Evolutionary conservation across 2,329 filamentous ascomycete species (phyloP).

Genomic region (Fusarium guadeloupense): DNA sequence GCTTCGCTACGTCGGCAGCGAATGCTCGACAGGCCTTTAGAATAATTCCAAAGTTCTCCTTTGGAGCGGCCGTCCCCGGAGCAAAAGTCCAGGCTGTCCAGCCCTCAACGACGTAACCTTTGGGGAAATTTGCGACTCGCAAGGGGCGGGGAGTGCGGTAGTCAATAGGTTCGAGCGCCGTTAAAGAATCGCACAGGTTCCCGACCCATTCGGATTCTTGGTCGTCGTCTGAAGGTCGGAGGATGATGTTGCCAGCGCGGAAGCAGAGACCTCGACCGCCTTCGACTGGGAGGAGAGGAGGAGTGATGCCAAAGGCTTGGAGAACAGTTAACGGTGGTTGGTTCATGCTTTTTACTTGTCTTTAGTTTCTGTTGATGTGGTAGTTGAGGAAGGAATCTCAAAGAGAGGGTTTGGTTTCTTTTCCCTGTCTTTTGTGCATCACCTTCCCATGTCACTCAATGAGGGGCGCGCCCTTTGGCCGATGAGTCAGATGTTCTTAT

Average conservation of each 20-base stretch:
- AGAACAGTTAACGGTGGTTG: neutral
- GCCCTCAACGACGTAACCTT: neutral
- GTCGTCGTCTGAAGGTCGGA: constrained; percentile 8
- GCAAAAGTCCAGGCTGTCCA: constrained; percentile 9
- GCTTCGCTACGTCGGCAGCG: neutral
- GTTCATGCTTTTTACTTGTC: neutral
- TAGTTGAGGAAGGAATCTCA: neutral
- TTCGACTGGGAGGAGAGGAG: neutral
- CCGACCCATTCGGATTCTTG: neutral
- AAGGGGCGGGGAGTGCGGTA: neutral
- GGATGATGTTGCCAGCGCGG: neutral
- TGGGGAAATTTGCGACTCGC: accelerated
- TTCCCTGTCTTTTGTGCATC: neutral
- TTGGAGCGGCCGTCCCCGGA: neutral
- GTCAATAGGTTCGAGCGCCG: neutral
- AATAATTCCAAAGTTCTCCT: neutral
- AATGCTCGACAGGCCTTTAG: constrained; percentile 5
- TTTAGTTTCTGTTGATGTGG: neutral
- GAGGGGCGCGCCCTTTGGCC: neutral
- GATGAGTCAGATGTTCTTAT: neutral
- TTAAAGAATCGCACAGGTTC: neutral
- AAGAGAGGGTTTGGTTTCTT: neutral
- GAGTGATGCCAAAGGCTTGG: neutral
- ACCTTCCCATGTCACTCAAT: too few relatives aligned
- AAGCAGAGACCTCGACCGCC: constrained; percentile 5